phyloP scores from a whole-genome alignment of 371 early-diverging fungal species.

The Blastocladiella emersonii region DNA sequence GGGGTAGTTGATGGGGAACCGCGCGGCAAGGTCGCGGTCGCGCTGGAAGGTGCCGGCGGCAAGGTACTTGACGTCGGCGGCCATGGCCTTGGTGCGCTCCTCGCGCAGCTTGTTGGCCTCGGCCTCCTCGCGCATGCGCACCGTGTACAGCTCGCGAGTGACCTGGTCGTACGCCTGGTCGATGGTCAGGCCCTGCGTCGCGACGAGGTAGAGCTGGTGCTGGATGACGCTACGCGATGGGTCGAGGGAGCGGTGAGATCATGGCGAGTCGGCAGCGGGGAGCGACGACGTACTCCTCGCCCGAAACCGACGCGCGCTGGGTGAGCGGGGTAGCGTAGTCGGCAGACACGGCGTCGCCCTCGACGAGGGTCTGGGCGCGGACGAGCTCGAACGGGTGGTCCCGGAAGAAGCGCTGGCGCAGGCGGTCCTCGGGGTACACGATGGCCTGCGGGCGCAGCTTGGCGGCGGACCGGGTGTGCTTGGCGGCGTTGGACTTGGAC shows the following conservation, averaged over 20 bases:
- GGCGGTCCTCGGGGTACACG: constrained; percentile 72
- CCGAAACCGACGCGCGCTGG: constrained; percentile 37
- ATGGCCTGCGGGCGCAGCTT: constrained; percentile 46
- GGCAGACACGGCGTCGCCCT: constrained; percentile 24
- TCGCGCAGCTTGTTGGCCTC: constrained; percentile 27
- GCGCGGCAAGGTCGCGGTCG: constrained; percentile 27
- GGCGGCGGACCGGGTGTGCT: constrained; percentile 36
- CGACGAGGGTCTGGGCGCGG: constrained; percentile 48
- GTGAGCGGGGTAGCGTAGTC: constrained; percentile 32
- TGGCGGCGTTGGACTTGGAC: constrained; percentile 19
- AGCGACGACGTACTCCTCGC: constrained; percentile 35
- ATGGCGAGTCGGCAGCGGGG: neutral
- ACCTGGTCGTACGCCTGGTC: constrained; percentile 61
- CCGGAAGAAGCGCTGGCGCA: constrained; percentile 65
- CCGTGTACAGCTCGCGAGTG: constrained; percentile 49
- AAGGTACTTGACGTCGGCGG: neutral
- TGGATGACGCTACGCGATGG: constrained; percentile 44
- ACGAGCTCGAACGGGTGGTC: constrained; percentile 78
- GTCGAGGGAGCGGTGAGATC: neutral
- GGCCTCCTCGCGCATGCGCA: constrained; percentile 57
- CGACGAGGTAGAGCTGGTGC: constrained; percentile 60
- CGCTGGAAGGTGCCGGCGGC: constrained; percentile 20
- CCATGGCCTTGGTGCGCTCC: neutral
- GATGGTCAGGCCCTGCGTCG: constrained; percentile 31
- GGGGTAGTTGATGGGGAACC: constrained; percentile 8